phyloP scores from a whole-genome alignment of 2,329 filamentous ascomycete genomes.

The Phyllosticta capitalensis region DNA sequence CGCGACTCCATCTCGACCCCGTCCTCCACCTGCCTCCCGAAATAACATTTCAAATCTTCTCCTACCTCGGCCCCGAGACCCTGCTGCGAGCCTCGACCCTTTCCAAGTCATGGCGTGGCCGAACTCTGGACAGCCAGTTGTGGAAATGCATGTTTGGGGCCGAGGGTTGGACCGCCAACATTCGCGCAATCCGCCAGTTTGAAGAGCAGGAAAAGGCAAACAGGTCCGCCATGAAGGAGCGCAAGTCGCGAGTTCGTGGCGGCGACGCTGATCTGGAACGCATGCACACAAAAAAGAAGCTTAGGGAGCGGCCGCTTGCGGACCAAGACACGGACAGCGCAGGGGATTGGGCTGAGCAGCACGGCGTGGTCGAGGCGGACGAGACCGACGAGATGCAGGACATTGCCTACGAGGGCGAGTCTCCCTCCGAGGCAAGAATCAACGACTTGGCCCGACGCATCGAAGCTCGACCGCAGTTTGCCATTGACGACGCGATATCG shows the following conservation, averaged over 20 bases:
- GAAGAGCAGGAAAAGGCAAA: slow-evolving; percentile 47
- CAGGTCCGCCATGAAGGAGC: slow-evolving; percentile 27
- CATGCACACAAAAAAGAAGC: slow-evolving; percentile 42
- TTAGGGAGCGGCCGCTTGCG: slow-evolving; percentile 33
- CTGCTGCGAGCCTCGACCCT: slow-evolving; percentile 70
- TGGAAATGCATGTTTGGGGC: slow-evolving; percentile 77
- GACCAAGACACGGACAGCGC: neutral
- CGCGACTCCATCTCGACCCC: slow-evolving; percentile 87
- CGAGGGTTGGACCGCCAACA: slow-evolving; percentile 76
- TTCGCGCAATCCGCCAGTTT: slow-evolving; percentile 52
- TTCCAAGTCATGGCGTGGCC: slow-evolving; percentile 71
- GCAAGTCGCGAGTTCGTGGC: slow-evolving; percentile 32
- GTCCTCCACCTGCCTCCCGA: slow-evolving; percentile 77
- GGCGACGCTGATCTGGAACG: slow-evolving; percentile 17
- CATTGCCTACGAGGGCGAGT: slow-evolving; percentile 17
- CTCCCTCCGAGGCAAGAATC: slow-evolving; percentile 12
- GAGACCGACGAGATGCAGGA: slow-evolving; percentile 32
- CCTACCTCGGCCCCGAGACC: slow-evolving; percentile 72
- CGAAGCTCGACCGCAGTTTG: slow-evolving; percentile 9
- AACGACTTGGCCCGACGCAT: slow-evolving; percentile 5
- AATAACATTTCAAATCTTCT: slow-evolving; percentile 81
- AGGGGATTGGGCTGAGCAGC: slow-evolving; percentile 36
- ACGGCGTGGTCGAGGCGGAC: slow-evolving; percentile 39
- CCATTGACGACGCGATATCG: slow-evolving; percentile 6
- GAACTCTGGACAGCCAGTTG: slow-evolving; percentile 72